These are phyloP conservation scores for Sporisorium scitamineum DNA, from an alignment of 1,284 basidiomycete genomes.

Conservation along the genomic window DNA sequence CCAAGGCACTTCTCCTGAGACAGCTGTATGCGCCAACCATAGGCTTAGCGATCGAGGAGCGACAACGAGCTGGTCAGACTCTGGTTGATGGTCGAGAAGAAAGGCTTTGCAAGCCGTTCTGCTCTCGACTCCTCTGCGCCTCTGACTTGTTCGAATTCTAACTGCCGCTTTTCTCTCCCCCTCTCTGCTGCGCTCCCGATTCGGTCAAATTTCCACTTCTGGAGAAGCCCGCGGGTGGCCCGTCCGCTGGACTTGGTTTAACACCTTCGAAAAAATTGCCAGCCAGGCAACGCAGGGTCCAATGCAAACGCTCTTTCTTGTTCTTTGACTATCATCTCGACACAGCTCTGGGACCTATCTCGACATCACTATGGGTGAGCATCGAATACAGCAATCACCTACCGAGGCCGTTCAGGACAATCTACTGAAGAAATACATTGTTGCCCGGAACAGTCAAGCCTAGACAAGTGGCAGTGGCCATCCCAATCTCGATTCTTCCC, in stretches of 20 bases:
- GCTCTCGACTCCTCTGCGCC: too few relatives aligned
- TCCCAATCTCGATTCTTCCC: slow-evolving; percentile 24
- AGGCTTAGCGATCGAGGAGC: slow-evolving; percentile 1
- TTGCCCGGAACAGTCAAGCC: slow-evolving; percentile 16
- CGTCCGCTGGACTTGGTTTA: slow-evolving; percentile 7
- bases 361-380: background rate
- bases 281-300: slow-evolving; percentile 11
- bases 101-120: background rate
- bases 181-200: background rate
- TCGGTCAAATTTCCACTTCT: background rate
- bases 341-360: background rate
- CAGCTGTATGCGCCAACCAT: slow-evolving; percentile 38
- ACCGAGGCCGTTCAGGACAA: background rate
- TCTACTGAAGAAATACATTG: background rate
- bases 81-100: background rate
- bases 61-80: background rate
- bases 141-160: background rate
- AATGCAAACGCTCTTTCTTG: background rate
- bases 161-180: background rate
- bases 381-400: background rate
- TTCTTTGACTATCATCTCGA: background rate
- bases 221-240: slow-evolving; percentile 1
- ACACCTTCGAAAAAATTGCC: background rate
- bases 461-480: slow-evolving; percentile 53
- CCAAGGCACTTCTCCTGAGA: slow-evolving; percentile 27